Conservation (phyloP, 208 protist genomes). For the Trypanosoma melophagium region DNA sequence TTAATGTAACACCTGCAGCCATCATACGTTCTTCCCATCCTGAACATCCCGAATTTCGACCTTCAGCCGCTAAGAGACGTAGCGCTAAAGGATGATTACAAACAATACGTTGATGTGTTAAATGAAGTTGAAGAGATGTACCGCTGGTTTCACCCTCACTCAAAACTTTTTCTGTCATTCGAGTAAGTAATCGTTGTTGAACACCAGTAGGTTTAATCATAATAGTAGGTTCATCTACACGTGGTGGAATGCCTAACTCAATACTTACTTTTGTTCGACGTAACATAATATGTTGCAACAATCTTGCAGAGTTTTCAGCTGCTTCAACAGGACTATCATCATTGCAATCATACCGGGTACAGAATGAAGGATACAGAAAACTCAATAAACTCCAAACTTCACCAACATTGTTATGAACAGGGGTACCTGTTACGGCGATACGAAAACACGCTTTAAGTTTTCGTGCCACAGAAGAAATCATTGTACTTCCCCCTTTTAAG, state of each 20-base stretch:
- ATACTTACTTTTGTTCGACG: slow-evolving; percentile 96
- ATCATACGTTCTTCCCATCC: slow-evolving; percentile 45
- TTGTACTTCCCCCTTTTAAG: slow-evolving; percentile 85
- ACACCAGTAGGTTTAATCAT: slow-evolving; percentile 69
- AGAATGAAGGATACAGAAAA: slow-evolving; percentile 92
- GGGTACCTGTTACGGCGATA: slow-evolving; percentile 93
- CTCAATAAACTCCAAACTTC: slow-evolving; percentile 96
- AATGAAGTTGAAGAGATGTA: slow-evolving; percentile 42
- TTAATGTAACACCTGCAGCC: slow-evolving; percentile 56
- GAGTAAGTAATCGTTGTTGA: slow-evolving; percentile 77
- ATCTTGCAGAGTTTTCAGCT: slow-evolving; percentile 58
- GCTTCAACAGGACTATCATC: slow-evolving; percentile 44
- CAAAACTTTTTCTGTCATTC: slow-evolving; percentile 54
- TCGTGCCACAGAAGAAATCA: slow-evolving; percentile 54
- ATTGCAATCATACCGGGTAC: slow-evolving; percentile 54
- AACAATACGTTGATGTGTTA: slow-evolving; percentile 79
- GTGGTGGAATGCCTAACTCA: slow-evolving; percentile 96
- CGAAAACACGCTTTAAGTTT: slow-evolving; percentile 81
- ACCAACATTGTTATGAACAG: slow-evolving; percentile 95
- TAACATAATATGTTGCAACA: slow-evolving; percentile 92
- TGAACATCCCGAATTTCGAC: slow-evolving; percentile 19
- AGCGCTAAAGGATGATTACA: slow-evolving; percentile 86
- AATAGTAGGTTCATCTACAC: slow-evolving; percentile 85
- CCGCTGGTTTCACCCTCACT: slow-evolving; percentile 33
- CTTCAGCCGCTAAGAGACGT: slow-evolving; percentile 59